Conservation (phyloP, 2,329 filamentous ascomycete species). For the Fusarium brachygibbosum region DNA sequence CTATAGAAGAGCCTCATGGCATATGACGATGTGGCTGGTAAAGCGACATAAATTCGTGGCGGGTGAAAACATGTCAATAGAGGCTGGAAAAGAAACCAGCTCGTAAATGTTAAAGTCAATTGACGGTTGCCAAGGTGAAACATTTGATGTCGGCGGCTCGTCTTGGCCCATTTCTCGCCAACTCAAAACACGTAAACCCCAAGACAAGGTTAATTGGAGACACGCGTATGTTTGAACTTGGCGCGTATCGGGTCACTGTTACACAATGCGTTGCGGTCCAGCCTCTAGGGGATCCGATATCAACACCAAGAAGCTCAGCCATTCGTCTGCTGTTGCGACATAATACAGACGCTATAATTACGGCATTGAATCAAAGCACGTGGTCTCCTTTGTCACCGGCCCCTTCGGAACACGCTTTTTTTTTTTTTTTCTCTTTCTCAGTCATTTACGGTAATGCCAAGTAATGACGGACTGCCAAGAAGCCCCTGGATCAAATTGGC, state of each 20-base stretch:
- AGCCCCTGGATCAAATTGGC: slow-evolving; percentile 35
- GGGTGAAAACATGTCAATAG: not conserved
- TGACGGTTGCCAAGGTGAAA: slow-evolving; percentile 14
- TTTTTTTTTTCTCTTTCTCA: not conserved
- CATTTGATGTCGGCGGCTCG: slow-evolving; percentile 3
- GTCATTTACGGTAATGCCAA: slow-evolving; percentile 19
- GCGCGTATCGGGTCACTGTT: slow-evolving; percentile 1
- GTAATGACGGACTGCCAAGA: slow-evolving; percentile 35
- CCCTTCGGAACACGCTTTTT: slow-evolving; percentile 20
- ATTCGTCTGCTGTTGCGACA: not conserved
- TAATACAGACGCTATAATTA: no score
- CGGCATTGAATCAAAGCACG: not conserved
- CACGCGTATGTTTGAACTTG: slow-evolving; percentile 27
- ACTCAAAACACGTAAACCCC: slow-evolving; percentile 19
- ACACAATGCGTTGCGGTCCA: not conserved
- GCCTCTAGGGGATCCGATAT: no score
- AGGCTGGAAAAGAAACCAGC: not conserved
- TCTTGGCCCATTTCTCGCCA: slow-evolving; percentile 23
- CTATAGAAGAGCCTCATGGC: not conserved
- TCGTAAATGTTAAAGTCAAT: not conserved
- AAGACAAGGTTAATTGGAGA: slow-evolving; percentile 15
- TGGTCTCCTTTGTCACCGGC: slow-evolving; percentile 5
- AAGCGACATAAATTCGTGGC: not conserved
- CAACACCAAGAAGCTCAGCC: not conserved
- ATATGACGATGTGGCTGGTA: not conserved